Percentiles rank a stretch among this genome's conserved stretches.
These are phyloP conservation scores for Fusarium albosuccineum DNA, from an alignment of 2,329 filamentous ascomycete species.

Conservation along the genomic window DNA sequence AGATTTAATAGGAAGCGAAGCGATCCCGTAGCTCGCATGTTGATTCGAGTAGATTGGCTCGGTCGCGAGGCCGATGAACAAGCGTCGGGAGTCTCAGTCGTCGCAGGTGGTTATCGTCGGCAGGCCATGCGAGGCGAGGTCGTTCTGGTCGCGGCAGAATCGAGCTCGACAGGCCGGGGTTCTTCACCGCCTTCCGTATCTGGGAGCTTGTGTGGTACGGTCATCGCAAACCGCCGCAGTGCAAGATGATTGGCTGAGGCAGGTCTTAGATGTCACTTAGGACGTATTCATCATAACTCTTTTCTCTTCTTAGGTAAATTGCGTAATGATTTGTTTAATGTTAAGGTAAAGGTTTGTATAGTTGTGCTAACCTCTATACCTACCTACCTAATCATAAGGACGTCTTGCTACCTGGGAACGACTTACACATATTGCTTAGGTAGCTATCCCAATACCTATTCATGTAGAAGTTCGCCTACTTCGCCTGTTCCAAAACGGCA, in stretches of 20 bases:
- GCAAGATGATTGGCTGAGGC: conserved; percentile 33
- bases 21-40: conserved; percentile 42
- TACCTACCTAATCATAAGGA: no score
- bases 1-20: conserved; percentile 30
- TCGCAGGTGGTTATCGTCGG: conserved; percentile 24
- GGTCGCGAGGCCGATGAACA: conserved; percentile 21
- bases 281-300: no score
- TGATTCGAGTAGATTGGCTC: conserved; percentile 28
- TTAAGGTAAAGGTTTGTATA: no score
- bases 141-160: conserved; percentile 46
- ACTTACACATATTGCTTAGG: no score
- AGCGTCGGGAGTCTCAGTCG: conserved; percentile 19
- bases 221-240: conserved; percentile 17
- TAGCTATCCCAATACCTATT: no score
- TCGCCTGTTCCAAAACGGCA: background rate
- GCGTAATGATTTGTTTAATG: no score
- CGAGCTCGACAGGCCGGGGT: conserved; percentile 11
- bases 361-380: no score
- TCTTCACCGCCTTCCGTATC: conserved; percentile 45
- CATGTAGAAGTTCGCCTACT: no score
- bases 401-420: no score
- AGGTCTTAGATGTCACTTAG: no score
- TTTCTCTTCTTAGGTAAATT: no score
- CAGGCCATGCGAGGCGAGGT: conserved; percentile 38
- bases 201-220: conserved; percentile 7